Conservation (phyloP, 805 yeast species). For the Pichia membranifaciens region DNA sequence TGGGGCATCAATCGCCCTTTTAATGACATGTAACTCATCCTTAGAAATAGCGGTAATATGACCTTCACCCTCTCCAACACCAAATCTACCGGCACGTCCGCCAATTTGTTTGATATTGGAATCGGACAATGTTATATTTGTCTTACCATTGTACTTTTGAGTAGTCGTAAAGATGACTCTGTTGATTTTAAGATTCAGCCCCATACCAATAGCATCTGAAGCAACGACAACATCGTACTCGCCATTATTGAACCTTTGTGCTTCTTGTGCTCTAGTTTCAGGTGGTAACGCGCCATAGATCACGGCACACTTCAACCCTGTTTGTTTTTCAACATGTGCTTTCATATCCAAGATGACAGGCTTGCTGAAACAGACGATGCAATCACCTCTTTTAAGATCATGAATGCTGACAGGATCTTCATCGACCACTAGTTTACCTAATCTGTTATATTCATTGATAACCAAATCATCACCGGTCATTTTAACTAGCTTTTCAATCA, state of each 20-base stretch:
- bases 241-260: conserved; percentile 71
- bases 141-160: conserved; percentile 64
- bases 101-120: conserved; percentile 88
- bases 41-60: conserved; percentile 49
- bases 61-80: conserved; percentile 34
- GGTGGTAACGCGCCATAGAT: conserved; percentile 96
- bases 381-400: conserved; percentile 66
- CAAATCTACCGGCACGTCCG: conserved; percentile 89
- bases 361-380: conserved; percentile 83
- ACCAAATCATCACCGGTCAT: conserved; percentile 77
- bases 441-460: conserved; percentile 65
- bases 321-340: conserved; percentile 57
- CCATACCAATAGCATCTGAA: conserved; percentile 98
- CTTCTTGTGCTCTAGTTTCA: conserved; percentile 84
- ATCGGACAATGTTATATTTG: conserved; percentile 40
- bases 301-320: conserved; percentile 71
- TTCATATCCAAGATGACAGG: conserved; percentile 63
- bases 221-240: conserved; percentile 82
- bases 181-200: conserved; percentile 77
- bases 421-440: conserved; percentile 64
- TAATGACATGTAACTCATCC: conserved; percentile 41
- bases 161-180: conserved; percentile 70
- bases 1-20: conserved; percentile 43
- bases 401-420: conserved; percentile 32
- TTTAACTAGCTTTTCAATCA: conserved; percentile 51